Base-by-base conservation (phyloP, 2,329 filamentous ascomycete genomes). In the Helotiales sp. region DNA sequence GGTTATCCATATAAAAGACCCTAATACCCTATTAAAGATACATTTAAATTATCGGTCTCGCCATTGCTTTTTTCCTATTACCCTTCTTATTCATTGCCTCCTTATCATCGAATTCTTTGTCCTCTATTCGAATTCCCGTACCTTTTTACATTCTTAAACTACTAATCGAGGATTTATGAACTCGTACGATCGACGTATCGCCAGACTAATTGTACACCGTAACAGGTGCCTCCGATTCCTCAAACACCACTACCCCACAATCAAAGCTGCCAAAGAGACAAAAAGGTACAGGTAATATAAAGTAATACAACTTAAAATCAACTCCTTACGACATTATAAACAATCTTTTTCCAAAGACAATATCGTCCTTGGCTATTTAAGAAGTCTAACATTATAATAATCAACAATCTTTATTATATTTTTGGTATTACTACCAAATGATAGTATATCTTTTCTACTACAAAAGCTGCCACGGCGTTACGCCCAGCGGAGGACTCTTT, bases 91-190 rank as follows among this genome's bases (percentile, higher is more conserved):
- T 54, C 3, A 32, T 32, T 32, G 28, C 28, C 50, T 52, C 50
- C n/a, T n/a, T n/a, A 30, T 28, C 26, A 54, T 54, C 50, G 50
- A 54, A 32, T 54, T 20, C 26, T 54, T 54, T 15, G n/a, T 54
- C 50, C 50, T 54, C 15, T 3, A 54, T 54, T 54, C 28, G 15
- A 54, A 28, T 54, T 54, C 50, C 50, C 28, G 50, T 54, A 54
- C 26, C 26, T 32, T 54, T 32, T 54, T 54, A 32, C 50, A 26
- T 32, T 20, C 26, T 5, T 20, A 32, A 54, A 54, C 5, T 20
- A 54, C 50, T 5, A 32, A 32, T 54, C 26, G 17, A 54, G 50
- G 26, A 30, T 54, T 54, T 11, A 32, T 54, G 11, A 54, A 52
- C 26, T 54, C 17, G 26, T 7, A 54, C 7, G 2, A 32, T 54